Evolutionary conservation across 768 basidiomycete genomes (phyloP).

Genomic region (Cytidiella melzeri): DNA sequence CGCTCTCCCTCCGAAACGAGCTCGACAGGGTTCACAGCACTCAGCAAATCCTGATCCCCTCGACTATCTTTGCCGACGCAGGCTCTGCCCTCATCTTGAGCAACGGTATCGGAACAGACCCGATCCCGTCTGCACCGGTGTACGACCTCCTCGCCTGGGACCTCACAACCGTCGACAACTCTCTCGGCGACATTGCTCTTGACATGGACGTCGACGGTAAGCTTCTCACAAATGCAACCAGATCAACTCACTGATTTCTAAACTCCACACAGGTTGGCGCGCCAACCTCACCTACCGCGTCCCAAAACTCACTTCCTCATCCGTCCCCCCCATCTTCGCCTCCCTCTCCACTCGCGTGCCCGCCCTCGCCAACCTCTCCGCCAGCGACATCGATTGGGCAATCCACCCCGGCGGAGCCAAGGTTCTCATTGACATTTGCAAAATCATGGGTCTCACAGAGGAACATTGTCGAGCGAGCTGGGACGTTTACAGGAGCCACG

Average conservation of each 20-base stretch:
- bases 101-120: constrained; percentile 8
- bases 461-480: constrained; percentile 11
- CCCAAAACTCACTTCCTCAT: constrained; percentile 5
- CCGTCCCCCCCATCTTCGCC: constrained; percentile 10
- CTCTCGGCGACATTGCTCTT: constrained; percentile 7
- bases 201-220: constrained; percentile 7
- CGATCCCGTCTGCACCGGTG: constrained; percentile 4
- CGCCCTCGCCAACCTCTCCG: background rate
- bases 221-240: no score
- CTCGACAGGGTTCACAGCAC: constrained; percentile 2
- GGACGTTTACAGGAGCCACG: constrained; percentile 9
- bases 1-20: constrained; percentile 5
- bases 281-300: constrained; percentile 7
- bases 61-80: constrained; percentile 10
- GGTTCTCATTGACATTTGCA: constrained; percentile 5
- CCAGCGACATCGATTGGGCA: constrained; percentile 11
- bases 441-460: constrained; percentile 6
- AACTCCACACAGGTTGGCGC: constrained; percentile 10
- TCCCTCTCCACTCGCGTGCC: constrained; percentile 5
- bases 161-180: constrained; percentile 4
- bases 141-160: constrained; percentile 12
- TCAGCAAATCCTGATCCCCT: constrained; percentile 5
- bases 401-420: constrained; percentile 11
- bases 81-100: constrained; percentile 9
- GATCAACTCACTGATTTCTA: no score